These are phyloP conservation scores for Pseudogymnoascus sp. DNA, from an alignment of 2,329 filamentous ascomycete genomes.

Conservation along the genomic window DNA sequence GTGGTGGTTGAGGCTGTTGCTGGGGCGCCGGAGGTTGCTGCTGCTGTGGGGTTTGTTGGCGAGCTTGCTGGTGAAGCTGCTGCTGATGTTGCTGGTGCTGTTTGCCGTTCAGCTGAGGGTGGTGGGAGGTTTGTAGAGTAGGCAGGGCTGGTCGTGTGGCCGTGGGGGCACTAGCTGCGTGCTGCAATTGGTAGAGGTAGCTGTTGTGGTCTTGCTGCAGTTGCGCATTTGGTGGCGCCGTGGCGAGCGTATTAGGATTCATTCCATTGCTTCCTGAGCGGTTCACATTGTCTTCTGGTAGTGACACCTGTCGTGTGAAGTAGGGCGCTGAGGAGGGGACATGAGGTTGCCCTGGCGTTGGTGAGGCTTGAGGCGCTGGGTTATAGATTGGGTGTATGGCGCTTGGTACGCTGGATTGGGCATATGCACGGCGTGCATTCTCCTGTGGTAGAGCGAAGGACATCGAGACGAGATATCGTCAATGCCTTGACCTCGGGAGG, in stretches of 20 bases:
- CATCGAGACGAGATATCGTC: conserved; percentile 8
- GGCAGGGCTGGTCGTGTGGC: conserved; percentile 1
- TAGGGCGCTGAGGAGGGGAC: conserved; percentile 6
- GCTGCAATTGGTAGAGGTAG: conserved; percentile 10
- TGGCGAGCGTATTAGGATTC: conserved; percentile 9
- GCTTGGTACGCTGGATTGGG: conserved; percentile 1
- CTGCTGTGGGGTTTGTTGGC: conserved; percentile 30
- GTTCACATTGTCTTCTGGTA: not conserved
- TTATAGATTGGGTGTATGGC: conserved; percentile 12
- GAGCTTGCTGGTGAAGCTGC: conserved; percentile 28
- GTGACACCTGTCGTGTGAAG: conserved; percentile 1
- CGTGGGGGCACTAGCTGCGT: not conserved
- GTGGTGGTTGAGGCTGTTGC: conserved; percentile 24
- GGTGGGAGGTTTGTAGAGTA: conserved; percentile 6
- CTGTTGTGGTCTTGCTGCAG: conserved; percentile 7
- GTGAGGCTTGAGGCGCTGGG: not conserved
- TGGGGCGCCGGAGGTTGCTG: conserved; percentile 25
- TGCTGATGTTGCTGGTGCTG: conserved; percentile 30
- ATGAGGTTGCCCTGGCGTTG: conserved; percentile 8
- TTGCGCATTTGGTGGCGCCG: conserved; percentile 1
- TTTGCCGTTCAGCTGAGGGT: conserved; percentile 10
- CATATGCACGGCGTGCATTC: conserved; percentile 13
- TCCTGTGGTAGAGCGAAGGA: conserved; percentile 12
- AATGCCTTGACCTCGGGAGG: conserved; percentile 10
- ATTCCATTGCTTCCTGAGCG: conserved; percentile 5